Conservation (phyloP, 495 filamentous ascomycete genomes). For the Penicillium lagena region DNA sequence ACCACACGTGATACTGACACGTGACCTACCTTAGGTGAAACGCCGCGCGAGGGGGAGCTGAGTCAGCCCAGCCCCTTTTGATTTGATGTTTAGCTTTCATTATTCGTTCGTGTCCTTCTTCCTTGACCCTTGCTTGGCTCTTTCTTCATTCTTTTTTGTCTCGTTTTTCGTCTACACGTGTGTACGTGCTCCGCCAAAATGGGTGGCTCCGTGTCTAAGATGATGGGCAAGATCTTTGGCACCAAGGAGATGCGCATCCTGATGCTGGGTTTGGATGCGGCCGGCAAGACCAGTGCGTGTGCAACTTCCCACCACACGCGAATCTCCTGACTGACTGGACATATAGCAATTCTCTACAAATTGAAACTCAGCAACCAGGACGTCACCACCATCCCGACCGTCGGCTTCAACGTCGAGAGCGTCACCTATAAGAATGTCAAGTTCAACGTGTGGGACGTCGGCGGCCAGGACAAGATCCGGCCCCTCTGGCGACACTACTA, state of each 20-base stretch:
- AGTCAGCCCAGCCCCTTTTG: slow-evolving; percentile 34
- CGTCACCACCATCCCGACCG: slow-evolving; percentile 98
- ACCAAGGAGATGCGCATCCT: slow-evolving; percentile 97
- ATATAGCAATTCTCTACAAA: slow-evolving; percentile 91
- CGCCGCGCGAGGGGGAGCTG: slow-evolving; percentile 14
- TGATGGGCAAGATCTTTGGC: slow-evolving; percentile 96
- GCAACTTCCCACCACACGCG: not conserved
- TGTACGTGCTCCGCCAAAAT: slow-evolving; percentile 40
- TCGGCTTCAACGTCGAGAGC: slow-evolving; percentile 99
- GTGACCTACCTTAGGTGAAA: not conserved
- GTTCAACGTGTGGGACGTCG: slow-evolving; percentile 99
- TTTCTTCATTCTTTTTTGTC: not conserved
- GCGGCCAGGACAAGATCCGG: slow-evolving; percentile 98
- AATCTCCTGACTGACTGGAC: not conserved
- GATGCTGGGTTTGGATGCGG: slow-evolving; percentile 96
- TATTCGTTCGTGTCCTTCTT: not conserved
- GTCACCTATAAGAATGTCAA: slow-evolving; percentile 99
- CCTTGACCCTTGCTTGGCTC: slow-evolving; percentile 1
- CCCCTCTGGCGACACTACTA: slow-evolving; percentile 99
- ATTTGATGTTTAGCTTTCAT: not conserved
- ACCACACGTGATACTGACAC: no score
- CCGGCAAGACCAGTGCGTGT: slow-evolving; percentile 85
- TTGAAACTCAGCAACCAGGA: slow-evolving; percentile 91
- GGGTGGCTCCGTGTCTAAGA: slow-evolving; percentile 78
- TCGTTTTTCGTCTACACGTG: slow-evolving; percentile 1